These are phyloP conservation scores for Saraca asoca DNA, from an alignment of 331 rosid genomes.

Conservation along the genomic window DNA sequence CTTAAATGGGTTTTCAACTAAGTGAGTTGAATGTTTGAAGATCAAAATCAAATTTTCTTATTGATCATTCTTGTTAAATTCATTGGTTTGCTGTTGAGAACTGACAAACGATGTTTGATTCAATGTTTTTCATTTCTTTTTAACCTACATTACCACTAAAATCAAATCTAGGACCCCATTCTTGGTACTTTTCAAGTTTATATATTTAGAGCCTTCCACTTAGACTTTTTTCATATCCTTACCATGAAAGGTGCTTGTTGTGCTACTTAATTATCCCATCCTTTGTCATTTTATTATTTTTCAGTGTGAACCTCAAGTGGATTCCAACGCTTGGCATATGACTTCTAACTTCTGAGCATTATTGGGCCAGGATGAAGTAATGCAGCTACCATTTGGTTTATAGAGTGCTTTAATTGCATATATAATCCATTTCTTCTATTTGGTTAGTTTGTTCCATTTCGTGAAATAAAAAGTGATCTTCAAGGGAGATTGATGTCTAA, in stretches of 20 bases:
- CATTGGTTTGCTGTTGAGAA: constrained; percentile 33
- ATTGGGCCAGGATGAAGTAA: constrained; percentile 17
- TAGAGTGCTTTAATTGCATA: constrained; percentile 30
- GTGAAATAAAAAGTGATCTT: constrained; percentile 68
- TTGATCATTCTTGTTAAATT: too few species aligned
- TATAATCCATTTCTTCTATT: background rate
- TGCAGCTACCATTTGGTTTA: constrained; percentile 18
- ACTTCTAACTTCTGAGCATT: constrained; percentile 1
- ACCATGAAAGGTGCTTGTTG: constrained; percentile 13
- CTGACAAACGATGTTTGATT: constrained; percentile 23
- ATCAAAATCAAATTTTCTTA: too few species aligned
- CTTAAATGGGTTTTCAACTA: too few species aligned
- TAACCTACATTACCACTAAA: constrained; percentile 37
- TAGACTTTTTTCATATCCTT: constrained; percentile 23
- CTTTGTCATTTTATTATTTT: constrained; percentile 28
- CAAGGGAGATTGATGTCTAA: constrained; percentile 61
- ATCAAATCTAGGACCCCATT: constrained; percentile 29
- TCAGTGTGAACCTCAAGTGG: constrained; percentile 10
- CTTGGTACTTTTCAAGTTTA: constrained; percentile 22
- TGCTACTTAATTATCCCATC: constrained; percentile 22
- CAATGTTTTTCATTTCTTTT: constrained; percentile 27
- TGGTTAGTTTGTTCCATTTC: constrained; percentile 38
- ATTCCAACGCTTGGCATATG: constrained; percentile 19
- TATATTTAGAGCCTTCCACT: constrained; percentile 29
- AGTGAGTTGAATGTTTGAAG: too few species aligned